Percentiles rank a stretch among this genome's conserved stretches.
Evolutionary conservation across 305 asterid species (phyloP).

Genomic region (Nicotiana rustica): DNA sequence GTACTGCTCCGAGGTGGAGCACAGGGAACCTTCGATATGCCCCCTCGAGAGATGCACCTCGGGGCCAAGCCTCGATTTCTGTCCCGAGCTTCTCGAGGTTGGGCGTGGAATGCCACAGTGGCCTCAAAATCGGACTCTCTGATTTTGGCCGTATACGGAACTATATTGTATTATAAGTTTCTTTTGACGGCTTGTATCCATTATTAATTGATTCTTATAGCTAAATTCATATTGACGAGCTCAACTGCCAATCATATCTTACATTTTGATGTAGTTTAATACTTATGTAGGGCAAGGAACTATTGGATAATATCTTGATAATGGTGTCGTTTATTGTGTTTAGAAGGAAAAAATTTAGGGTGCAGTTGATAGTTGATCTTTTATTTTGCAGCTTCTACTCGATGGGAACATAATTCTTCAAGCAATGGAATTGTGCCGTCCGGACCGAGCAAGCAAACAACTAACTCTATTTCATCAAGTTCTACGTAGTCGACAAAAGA

Average conservation of each 20-base stretch:
- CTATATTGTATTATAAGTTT: not conserved
- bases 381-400: conserved; percentile 58
- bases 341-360: not conserved
- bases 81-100: no score
- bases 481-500: conserved; percentile 70
- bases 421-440: conserved; percentile 52
- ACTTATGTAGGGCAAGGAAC: not conserved
- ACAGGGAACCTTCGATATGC: no score
- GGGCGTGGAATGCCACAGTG: no score
- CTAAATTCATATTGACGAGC: not conserved
- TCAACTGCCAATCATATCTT: not conserved
- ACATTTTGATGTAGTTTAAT: not conserved
- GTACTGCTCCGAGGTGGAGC: no score
- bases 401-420: conserved; percentile 54
- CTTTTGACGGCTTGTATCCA: not conserved
- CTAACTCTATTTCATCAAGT: conserved; percentile 55
- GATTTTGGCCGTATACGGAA: no score
- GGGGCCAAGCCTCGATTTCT: no score
- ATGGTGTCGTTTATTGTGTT: not conserved
- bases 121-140: no score
- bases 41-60: no score
- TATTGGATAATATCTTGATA: not conserved
- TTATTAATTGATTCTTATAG: not conserved
- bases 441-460: conserved; percentile 50
- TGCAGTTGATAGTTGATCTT: not conserved